Conservation (phyloP, 2,329 filamentous ascomycete species). For the Aspergillus amoenus region DNA sequence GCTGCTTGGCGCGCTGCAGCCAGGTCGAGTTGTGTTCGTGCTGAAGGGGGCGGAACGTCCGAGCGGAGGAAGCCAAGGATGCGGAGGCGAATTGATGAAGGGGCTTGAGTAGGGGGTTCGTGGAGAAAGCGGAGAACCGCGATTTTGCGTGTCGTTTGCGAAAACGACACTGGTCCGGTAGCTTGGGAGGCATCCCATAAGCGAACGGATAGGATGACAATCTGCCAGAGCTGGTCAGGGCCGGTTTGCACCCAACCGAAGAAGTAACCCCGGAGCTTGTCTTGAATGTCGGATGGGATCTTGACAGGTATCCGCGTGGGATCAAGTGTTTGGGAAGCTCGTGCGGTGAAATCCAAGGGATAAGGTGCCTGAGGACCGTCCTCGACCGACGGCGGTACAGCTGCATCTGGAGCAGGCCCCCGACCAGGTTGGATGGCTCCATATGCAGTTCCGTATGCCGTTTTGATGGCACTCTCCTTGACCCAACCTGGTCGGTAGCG, state of each 20-base stretch:
- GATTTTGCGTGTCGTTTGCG: slow-evolving; percentile 51
- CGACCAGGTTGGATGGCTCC: slow-evolving; percentile 26
- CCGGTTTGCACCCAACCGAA: slow-evolving; percentile 60
- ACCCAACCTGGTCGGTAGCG: slow-evolving; percentile 30
- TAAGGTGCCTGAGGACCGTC: slow-evolving; percentile 34
- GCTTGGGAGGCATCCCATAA: slow-evolving; percentile 45
- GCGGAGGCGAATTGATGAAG: slow-evolving; percentile 48
- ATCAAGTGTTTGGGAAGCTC: slow-evolving; percentile 39
- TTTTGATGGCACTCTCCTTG: slow-evolving; percentile 31
- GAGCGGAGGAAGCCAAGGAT: slow-evolving; percentile 62
- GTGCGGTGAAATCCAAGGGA: slow-evolving; percentile 29
- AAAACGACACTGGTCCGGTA: slow-evolving; percentile 47
- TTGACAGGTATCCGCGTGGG: slow-evolving; percentile 42
- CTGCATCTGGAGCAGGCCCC: slow-evolving; percentile 15
- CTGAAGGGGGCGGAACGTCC: slow-evolving; percentile 14
- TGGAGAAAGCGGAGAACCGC: slow-evolving; percentile 38
- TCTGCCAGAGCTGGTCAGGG: slow-evolving; percentile 53
- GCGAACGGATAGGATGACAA: slow-evolving; percentile 56
- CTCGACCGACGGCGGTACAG: slow-evolving; percentile 17
- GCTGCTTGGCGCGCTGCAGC: slow-evolving; percentile 37
- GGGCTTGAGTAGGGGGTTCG: slow-evolving; percentile 13
- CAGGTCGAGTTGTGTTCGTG: slow-evolving; percentile 21
- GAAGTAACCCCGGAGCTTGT: slow-evolving; percentile 61
- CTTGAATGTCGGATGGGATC: slow-evolving; percentile 53
- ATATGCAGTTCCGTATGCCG: slow-evolving; percentile 36